Evolutionary conservation across 768 basidiomycete species (phyloP).

Genomic region (Agaricus subrufescens): DNA sequence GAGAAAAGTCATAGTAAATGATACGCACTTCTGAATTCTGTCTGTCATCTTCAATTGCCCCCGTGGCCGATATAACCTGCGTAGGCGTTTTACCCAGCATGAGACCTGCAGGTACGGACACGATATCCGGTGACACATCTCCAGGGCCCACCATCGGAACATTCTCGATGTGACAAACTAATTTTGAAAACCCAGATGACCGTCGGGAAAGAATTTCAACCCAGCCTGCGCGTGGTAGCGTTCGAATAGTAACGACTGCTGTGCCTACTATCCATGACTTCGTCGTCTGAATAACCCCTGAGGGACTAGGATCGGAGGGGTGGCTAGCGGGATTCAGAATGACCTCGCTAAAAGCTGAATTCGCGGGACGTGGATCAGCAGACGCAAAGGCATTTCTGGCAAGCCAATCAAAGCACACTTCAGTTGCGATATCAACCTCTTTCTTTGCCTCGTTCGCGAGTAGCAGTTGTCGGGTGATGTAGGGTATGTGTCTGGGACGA

Average conservation of each 20-base stretch:
- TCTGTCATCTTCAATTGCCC: slow-evolving; percentile 18
- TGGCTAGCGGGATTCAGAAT: slow-evolving; percentile 54
- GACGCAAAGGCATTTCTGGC: slow-evolving; percentile 92
- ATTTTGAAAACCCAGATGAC: slow-evolving; percentile 83
- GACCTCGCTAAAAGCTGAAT: slow-evolving; percentile 73
- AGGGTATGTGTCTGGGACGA: slow-evolving; percentile 74
- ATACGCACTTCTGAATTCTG: slow-evolving; percentile 12
- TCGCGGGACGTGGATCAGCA: slow-evolving; percentile 86
- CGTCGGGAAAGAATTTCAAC: slow-evolving; percentile 79
- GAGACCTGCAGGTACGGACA: slow-evolving; percentile 67
- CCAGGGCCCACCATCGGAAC: slow-evolving; percentile 81
- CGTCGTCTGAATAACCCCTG: not conserved
- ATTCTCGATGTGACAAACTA: slow-evolving; percentile 86
- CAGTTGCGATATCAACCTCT: slow-evolving; percentile 81
- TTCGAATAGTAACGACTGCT: slow-evolving; percentile 77
- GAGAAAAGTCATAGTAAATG: not conserved
- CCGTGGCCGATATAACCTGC: slow-evolving; percentile 23
- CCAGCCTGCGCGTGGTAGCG: slow-evolving; percentile 77
- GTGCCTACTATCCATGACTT: slow-evolving; percentile 88
- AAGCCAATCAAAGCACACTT: slow-evolving; percentile 98
- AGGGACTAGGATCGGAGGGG: slow-evolving; percentile 35
- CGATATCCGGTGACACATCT: slow-evolving; percentile 76
- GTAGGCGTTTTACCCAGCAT: slow-evolving; percentile 59
- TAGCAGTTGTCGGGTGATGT: slow-evolving; percentile 82
- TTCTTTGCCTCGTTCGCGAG: slow-evolving; percentile 76